These are phyloP conservation scores for Solanum raphanifolium DNA, from an alignment of 257 asterid genomes.

Conservation along the genomic window DNA sequence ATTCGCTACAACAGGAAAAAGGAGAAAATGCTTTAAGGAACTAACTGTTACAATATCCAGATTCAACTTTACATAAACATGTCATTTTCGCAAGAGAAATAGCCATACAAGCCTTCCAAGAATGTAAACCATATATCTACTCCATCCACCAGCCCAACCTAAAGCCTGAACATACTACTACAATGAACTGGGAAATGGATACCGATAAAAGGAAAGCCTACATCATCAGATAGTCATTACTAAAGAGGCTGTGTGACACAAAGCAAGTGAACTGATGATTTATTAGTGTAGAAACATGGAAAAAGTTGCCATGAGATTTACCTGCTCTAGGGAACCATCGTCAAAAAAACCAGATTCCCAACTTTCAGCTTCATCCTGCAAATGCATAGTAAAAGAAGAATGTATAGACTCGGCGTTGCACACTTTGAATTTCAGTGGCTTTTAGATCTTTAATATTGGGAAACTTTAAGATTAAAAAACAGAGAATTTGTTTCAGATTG, in stretches of 20 bases:
- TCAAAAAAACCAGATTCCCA: conserved; percentile 58
- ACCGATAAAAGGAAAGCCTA: background rate
- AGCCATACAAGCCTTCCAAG: background rate
- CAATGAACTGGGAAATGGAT: background rate
- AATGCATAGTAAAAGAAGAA: background rate
- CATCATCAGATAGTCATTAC: background rate
- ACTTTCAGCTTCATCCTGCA: conserved; percentile 85
- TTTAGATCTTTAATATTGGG: background rate
- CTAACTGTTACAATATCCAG: background rate
- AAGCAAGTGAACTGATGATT: background rate
- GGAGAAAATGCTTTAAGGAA: background rate
- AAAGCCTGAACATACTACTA: background rate
- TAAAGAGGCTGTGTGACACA: background rate
- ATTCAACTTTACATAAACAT: background rate
- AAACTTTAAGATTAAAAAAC: background rate
- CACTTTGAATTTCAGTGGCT: background rate
- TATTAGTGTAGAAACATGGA: background rate
- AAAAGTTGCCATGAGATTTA: conserved; percentile 13
- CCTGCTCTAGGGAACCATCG: conserved; percentile 44
- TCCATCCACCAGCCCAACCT: background rate
- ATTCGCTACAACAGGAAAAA: background rate
- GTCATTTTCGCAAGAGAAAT: background rate
- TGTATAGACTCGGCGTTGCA: background rate
- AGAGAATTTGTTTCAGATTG: background rate
- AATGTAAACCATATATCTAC: background rate